Evolutionary conservation across 164 flowering plant species (phyloP).

Genomic region (Chimonanthus salicifolius): DNA sequence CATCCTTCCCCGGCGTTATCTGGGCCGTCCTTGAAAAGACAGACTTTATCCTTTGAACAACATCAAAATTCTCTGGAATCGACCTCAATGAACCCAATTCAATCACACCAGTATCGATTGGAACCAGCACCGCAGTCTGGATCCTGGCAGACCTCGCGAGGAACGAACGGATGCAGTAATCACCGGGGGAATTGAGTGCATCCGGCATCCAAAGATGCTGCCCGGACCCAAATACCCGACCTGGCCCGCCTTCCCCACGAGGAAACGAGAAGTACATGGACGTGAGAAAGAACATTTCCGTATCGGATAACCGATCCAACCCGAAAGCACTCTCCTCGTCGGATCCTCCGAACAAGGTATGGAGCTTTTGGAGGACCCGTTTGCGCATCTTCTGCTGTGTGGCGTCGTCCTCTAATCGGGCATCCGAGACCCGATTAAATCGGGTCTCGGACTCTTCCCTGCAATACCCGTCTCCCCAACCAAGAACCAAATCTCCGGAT

Average conservation of each 20-base stretch:
- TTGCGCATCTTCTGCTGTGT: slow-evolving; percentile 78
- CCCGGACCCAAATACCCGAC: slow-evolving; percentile 60
- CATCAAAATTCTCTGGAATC: slow-evolving; percentile 54
- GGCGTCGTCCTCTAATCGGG: slow-evolving; percentile 44
- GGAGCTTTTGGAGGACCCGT: slow-evolving; percentile 76
- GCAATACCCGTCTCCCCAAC: slow-evolving; percentile 97
- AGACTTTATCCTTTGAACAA: slow-evolving; percentile 46
- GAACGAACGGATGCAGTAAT: slow-evolving; percentile 76
- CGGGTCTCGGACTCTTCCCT: slow-evolving; percentile 56
- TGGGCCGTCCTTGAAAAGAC: slow-evolving; percentile 37
- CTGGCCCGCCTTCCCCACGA: slow-evolving; percentile 83
- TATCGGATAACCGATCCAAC: slow-evolving; percentile 79
- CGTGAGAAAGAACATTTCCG: slow-evolving; percentile 88
- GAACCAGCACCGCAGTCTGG: slow-evolving; percentile 75
- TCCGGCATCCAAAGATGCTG: slow-evolving; percentile 69
- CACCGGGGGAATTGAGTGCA: slow-evolving; percentile 37
- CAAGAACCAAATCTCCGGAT: slow-evolving; percentile 63
- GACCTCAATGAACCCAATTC: slow-evolving; percentile 86
- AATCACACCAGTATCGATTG: slow-evolving; percentile 80
- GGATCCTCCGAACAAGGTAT: slow-evolving; percentile 63
- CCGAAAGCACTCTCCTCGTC: slow-evolving; percentile 82
- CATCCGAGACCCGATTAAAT: slow-evolving; percentile 16
- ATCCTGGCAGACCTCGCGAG: slow-evolving; percentile 80
- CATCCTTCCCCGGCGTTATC: slow-evolving; percentile 37
- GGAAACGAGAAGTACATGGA: slow-evolving; percentile 97